These are phyloP conservation scores for Cystobasidium sp. DNA, from an alignment of 1,284 basidiomycete genomes.

Conservation along the genomic window DNA sequence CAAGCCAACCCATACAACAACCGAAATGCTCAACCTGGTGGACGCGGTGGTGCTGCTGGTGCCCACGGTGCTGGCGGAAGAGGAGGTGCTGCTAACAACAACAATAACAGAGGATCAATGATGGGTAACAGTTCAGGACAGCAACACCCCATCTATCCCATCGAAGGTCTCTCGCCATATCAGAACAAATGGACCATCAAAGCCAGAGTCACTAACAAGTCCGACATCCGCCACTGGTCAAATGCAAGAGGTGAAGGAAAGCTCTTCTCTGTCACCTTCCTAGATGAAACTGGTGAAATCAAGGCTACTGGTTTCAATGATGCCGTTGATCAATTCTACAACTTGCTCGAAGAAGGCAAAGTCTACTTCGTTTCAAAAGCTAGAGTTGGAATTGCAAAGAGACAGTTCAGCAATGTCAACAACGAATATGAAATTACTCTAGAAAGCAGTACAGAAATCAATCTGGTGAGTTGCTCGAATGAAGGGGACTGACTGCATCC, in stretches of 20 bases:
- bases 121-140: constrained; percentile 19
- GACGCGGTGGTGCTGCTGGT: constrained; percentile 46
- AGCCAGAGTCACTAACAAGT: constrained; percentile 87
- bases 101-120: constrained; percentile 16
- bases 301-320: constrained; percentile 90
- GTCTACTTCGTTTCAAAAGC: constrained; percentile 92
- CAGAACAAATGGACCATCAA: constrained; percentile 95
- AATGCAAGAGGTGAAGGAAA: constrained; percentile 93
- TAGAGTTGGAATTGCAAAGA: constrained; percentile 92
- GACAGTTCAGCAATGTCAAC: constrained; percentile 87
- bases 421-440: constrained; percentile 95
- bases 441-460: constrained; percentile 80
- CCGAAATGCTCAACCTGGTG: constrained; percentile 20
- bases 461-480: constrained; percentile 59
- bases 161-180: constrained; percentile 93
- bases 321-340: constrained; percentile 80
- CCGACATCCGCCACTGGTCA: constrained; percentile 86
- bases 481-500: no score
- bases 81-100: constrained; percentile 14
- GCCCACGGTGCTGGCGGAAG: constrained; percentile 45
- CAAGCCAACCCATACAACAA: constrained; percentile 26
- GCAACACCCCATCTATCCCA: constrained; percentile 70
- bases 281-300: constrained; percentile 96
- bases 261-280: constrained; percentile 87
- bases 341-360: constrained; percentile 84